Percentiles rank a stretch among this genome's conserved stretches.
Evolutionary conservation across 768 basidiomycete species (phyloP).

Genomic region (Glaciozyma antarctica): DNA sequence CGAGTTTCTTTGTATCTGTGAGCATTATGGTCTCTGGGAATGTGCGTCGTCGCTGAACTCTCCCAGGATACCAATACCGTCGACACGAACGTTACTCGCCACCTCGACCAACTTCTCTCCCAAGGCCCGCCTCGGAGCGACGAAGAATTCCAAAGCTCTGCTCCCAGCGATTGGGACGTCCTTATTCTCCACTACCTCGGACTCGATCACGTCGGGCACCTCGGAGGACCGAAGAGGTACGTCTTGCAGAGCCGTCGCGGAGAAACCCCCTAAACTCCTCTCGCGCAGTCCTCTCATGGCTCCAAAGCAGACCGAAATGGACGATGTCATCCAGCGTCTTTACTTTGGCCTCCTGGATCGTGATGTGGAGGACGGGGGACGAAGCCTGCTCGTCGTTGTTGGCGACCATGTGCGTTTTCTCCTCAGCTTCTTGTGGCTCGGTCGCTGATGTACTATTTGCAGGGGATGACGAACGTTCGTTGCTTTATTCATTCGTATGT

Average conservation of each 20-base stretch:
- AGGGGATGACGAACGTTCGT: not conserved
- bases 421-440: not conserved
- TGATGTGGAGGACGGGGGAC: constrained; percentile 33
- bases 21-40: too few relatives aligned
- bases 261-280: not conserved
- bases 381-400: constrained; percentile 76
- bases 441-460: not conserved
- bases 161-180: constrained; percentile 46
- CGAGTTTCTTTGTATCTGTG: constrained; percentile 64
- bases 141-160: not conserved
- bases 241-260: not conserved
- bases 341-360: constrained; percentile 54
- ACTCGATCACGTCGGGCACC: constrained; percentile 92
- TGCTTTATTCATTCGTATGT: too few relatives aligned
- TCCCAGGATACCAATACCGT: constrained; percentile 87
- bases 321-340: constrained; percentile 59
- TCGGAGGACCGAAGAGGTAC: constrained; percentile 50
- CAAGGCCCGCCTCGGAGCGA: not conserved
- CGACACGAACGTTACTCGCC: constrained; percentile 74
- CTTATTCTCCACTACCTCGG: constrained; percentile 90
- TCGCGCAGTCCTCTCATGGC: constrained; percentile 69
- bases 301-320: constrained; percentile 77
- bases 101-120: constrained; percentile 65
- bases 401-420: constrained; percentile 68
- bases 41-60: accelerated